phyloP scores from a whole-genome alignment of 371 early-diverging fungal species.

The Syncephalastrum monosporum region DNA sequence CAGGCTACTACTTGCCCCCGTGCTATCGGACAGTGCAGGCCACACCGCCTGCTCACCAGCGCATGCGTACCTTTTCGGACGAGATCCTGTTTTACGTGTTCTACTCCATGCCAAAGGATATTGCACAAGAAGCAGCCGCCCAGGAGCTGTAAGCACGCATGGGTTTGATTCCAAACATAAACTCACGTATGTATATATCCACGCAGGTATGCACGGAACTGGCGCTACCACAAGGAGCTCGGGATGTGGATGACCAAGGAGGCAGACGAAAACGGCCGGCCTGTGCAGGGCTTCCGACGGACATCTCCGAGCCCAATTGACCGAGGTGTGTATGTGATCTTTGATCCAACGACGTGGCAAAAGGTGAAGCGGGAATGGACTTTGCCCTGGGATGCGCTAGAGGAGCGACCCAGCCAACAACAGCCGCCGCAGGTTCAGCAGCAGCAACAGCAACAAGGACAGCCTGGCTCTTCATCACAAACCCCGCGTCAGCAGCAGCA shows the following conservation, averaged over 20 bases:
- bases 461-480: conserved; percentile 10
- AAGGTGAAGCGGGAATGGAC: conserved; percentile 81
- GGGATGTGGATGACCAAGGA: conserved; percentile 82
- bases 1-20: conserved; percentile 73
- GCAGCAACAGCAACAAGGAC: conserved; percentile 1
- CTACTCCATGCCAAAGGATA: conserved; percentile 86
- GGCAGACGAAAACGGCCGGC: conserved; percentile 31
- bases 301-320: conserved; percentile 57
- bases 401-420: conserved; percentile 61
- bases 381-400: conserved; percentile 77
- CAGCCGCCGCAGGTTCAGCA: conserved; percentile 3
- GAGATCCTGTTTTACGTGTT: conserved; percentile 95
- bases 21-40: conserved; percentile 64
- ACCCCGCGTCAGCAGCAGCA: conserved; percentile 7
- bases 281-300: conserved; percentile 29
- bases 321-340: conserved; percentile 77
- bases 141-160: conserved; percentile 67
- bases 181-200: conserved; percentile 40
- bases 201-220: conserved; percentile 76
- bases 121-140: conserved; percentile 89
- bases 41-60: conserved; percentile 67
- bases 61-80: conserved; percentile 70
- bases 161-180: neutral
- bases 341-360: conserved; percentile 81
- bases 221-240: conserved; percentile 88